A percentile compares a stretch with the other conserved stretches of the same genome.
These are phyloP conservation scores for Fusarium drepaniforme DNA, from an alignment of 2,329 filamentous ascomycete species.

Conservation along the genomic window DNA sequence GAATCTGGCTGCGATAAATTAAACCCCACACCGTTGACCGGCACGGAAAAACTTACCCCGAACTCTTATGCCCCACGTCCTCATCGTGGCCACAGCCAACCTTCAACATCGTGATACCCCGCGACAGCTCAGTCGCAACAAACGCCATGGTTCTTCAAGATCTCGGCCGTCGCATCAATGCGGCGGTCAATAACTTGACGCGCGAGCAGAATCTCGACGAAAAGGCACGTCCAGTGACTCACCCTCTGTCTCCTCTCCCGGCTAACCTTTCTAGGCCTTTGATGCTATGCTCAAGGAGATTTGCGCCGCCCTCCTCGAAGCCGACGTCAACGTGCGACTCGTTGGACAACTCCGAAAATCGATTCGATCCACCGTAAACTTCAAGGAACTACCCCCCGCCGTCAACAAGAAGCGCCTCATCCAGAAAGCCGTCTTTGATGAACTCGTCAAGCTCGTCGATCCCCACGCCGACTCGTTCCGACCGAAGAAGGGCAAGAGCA, in stretches of 20 bases:
- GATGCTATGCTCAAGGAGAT: slow-evolving; percentile 99
- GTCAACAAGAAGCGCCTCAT: slow-evolving; percentile 99
- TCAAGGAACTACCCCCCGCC: slow-evolving; percentile 89
- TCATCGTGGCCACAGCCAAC: slow-evolving; percentile 40
- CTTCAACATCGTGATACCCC: slow-evolving; percentile 41
- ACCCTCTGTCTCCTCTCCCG: slow-evolving; percentile 12
- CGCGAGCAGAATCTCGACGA: slow-evolving; percentile 94
- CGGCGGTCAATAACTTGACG: slow-evolving; percentile 93
- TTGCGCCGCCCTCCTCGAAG: slow-evolving; percentile 92
- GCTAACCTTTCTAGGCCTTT: slow-evolving; percentile 74
- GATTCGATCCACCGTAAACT: slow-evolving; percentile 91
- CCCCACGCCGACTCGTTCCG: slow-evolving; percentile 96
- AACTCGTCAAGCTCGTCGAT: slow-evolving; percentile 94
- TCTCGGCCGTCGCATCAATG: slow-evolving; percentile 97
- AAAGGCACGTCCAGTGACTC: slow-evolving; percentile 71
- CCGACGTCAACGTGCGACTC: slow-evolving; percentile 96
- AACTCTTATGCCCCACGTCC: slow-evolving; percentile 32
- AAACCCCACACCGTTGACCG: not conserved
- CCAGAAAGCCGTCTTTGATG: slow-evolving; percentile 97
- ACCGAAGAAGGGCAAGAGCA: slow-evolving; percentile 94
- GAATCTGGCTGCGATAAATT: not conserved
- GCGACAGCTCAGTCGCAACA: slow-evolving; percentile 38
- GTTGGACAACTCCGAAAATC: slow-evolving; percentile 93
- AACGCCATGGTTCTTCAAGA: slow-evolving; percentile 94
- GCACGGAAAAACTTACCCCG: slow-evolving; percentile 31